Evolutionary conservation across 257 asterid species (phyloP).

Genomic region (Ilex aquifolium): DNA sequence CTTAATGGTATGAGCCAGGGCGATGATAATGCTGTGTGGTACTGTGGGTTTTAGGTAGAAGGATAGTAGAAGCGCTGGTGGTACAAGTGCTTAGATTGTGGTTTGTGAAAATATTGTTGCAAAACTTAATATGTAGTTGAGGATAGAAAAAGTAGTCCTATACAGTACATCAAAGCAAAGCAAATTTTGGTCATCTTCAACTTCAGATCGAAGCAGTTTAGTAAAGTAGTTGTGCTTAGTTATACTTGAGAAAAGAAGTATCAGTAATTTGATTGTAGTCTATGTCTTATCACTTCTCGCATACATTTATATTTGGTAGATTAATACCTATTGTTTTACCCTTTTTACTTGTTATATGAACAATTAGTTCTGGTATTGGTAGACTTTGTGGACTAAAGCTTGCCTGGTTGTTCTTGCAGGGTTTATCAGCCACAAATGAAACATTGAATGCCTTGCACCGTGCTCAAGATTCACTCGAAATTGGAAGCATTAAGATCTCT

Average conservation of each 20-base stretch:
- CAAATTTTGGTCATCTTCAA: too few species aligned
- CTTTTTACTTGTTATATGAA: neutral
- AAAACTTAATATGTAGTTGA: neutral
- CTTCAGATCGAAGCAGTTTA: too few species aligned
- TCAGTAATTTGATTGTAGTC: neutral
- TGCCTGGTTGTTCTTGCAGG: constrained; percentile 16
- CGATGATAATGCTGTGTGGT: neutral
- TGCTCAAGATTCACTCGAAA: constrained; percentile 63
- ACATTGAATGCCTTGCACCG: constrained; percentile 50
- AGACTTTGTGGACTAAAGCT: neutral
- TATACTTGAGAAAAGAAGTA: too few species aligned
- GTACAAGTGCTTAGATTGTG: neutral
- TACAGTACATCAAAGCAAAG: too few species aligned
- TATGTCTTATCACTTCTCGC: neutral
- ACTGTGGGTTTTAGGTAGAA: neutral
- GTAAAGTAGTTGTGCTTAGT: too few species aligned
- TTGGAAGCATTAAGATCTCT: constrained; percentile 43
- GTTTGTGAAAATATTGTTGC: neutral
- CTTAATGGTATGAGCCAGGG: neutral
- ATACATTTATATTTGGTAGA: neutral
- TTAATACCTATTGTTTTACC: neutral
- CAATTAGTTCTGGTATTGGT: neutral
- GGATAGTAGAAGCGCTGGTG: neutral
- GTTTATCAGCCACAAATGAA: constrained; percentile 33
- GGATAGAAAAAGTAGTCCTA: neutral